phyloP scores from a whole-genome alignment of 1,284 basidiomycete species.

The Coriolopsis trogii region DNA sequence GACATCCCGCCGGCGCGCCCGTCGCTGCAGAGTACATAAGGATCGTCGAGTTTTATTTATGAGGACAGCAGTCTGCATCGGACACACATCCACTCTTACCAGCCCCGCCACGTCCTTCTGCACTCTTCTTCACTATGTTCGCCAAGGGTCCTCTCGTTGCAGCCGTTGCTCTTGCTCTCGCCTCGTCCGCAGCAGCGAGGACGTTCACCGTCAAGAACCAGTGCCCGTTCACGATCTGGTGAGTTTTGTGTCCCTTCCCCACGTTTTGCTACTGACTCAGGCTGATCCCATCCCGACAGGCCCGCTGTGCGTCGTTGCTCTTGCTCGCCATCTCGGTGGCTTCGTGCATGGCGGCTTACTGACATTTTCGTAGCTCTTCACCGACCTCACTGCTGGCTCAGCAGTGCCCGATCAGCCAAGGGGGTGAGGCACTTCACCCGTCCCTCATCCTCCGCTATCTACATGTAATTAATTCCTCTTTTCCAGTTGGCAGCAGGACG shows the following conservation, averaged over 20 bases:
- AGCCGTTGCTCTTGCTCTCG: slow-evolving; percentile 15
- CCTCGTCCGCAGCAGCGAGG: slow-evolving; percentile 5
- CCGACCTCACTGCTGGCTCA: slow-evolving; percentile 34
- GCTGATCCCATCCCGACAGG: slow-evolving; percentile 22
- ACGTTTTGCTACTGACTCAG: no score
- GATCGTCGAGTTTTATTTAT: no score
- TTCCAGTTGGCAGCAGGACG: slow-evolving; percentile 35
- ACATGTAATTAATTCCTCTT: slow-evolving; percentile 26
- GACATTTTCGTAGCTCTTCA: slow-evolving; percentile 31
- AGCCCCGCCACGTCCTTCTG: no score
- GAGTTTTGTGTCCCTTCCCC: no score
- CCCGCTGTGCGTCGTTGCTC: slow-evolving; percentile 31
- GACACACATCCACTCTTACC: no score
- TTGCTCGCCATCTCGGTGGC: background rate
- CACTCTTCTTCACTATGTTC: no score
- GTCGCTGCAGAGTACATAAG: no score
- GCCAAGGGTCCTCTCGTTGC: no score
- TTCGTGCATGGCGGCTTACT: background rate
- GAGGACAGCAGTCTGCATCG: no score
- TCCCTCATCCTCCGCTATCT: no score
- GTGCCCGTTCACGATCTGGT: slow-evolving; percentile 15
- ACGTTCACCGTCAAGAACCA: slow-evolving; percentile 14
- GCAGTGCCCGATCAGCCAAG: slow-evolving; percentile 31
- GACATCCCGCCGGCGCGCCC: no score
- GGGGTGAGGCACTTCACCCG: slow-evolving; percentile 37